phyloP scores from a whole-genome alignment of 805 yeast genomes.

The Saccharomycopsis fodiens region DNA sequence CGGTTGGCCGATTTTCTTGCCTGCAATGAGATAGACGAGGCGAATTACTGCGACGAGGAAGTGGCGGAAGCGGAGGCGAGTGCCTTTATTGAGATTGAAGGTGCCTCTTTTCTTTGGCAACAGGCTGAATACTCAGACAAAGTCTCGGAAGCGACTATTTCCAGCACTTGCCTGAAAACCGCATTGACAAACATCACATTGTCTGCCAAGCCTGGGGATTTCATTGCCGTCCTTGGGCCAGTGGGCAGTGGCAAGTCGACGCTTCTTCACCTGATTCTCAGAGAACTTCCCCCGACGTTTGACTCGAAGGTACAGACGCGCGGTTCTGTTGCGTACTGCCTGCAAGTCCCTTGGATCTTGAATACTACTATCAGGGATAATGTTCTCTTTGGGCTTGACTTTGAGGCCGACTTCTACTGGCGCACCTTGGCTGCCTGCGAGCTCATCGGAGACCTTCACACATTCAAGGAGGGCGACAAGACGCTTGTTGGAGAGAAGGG shows the following conservation, averaged over 20 bases:
- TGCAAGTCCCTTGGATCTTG: conserved; percentile 51
- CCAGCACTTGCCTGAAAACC: conserved; percentile 35
- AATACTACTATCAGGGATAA: conserved; percentile 44
- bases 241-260: conserved; percentile 67
- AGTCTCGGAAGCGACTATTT: not conserved
- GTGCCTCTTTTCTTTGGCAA: conserved; percentile 38
- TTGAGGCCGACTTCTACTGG: conserved; percentile 33
- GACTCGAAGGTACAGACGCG: conserved; percentile 20
- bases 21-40: conserved; percentile 35
- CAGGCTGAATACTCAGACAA: conserved; percentile 21
- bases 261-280: conserved; percentile 43
- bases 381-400: conserved; percentile 42
- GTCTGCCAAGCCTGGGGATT: conserved; percentile 39
- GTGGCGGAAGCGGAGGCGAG: not conserved
- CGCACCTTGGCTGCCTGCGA: conserved; percentile 42
- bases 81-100: conserved; percentile 32
- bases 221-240: conserved; percentile 54
- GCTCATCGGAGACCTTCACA: conserved; percentile 35
- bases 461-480: conserved; percentile 42
- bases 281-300: conserved; percentile 35
- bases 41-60: not conserved
- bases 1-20: conserved; percentile 44
- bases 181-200: conserved; percentile 44
- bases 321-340: conserved; percentile 51
- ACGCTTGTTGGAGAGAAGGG: conserved; percentile 52